Evolutionary conservation across 331 rosid genomes (phyloP).

Genomic region (Quercus lobata): DNA sequence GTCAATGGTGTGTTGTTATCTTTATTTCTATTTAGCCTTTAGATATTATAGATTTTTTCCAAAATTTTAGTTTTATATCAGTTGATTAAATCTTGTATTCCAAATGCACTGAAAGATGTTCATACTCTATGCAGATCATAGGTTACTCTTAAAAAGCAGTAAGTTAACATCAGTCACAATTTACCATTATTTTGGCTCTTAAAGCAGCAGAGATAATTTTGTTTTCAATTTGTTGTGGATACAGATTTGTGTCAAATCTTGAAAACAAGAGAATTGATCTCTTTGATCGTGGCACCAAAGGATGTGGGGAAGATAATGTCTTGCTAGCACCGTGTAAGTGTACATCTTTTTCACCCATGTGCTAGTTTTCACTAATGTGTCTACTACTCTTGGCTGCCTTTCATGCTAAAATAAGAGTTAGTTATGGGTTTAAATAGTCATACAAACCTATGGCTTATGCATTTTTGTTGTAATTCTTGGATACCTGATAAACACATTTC

Average conservation of each 20-base stretch:
- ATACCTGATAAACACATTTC: too few species aligned
- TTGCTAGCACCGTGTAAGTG: too few species aligned
- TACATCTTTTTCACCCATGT: too few species aligned
- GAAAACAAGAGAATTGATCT: constrained; percentile 73
- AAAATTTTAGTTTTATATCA: background rate
- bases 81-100: too few species aligned
- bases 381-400: too few species aligned
- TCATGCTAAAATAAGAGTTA: too few species aligned
- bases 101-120: too few species aligned
- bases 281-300: constrained; percentile 28
- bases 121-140: constrained; percentile 39
- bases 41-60: background rate
- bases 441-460: too few species aligned
- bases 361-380: too few species aligned
- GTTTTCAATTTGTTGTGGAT: background rate
- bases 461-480: too few species aligned
- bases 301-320: constrained; percentile 51
- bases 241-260: constrained; percentile 58
- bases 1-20: constrained; percentile 64
- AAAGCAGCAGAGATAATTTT: background rate
- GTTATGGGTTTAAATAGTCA: too few species aligned
- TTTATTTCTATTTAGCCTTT: background rate
- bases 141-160: constrained; percentile 64
- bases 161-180: constrained; percentile 17
- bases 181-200: background rate